These are phyloP conservation scores for Verruconis gallopava DNA, from an alignment of 2,329 filamentous ascomycete species.

Conservation along the genomic window DNA sequence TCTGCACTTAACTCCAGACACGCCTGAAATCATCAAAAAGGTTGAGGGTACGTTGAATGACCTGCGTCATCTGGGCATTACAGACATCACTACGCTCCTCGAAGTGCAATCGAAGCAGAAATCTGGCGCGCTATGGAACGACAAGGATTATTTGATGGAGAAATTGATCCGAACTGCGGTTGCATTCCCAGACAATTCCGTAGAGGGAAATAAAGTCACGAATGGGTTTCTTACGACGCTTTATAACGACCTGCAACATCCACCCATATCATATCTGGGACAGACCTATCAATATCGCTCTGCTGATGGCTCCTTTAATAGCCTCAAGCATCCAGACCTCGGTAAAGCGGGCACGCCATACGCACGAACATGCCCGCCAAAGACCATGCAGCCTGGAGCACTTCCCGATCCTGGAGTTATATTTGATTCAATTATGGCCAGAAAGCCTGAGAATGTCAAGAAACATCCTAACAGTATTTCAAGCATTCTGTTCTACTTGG, in stretches of 20 bases:
- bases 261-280: conserved; percentile 28
- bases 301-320: conserved; percentile 40
- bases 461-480: conserved; percentile 61
- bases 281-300: conserved; percentile 34
- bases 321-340: conserved; percentile 48
- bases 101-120: conserved; percentile 23
- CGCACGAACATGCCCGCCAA: conserved; percentile 50
- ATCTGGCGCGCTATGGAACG: conserved; percentile 43
- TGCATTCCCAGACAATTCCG: conserved; percentile 27
- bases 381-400: conserved; percentile 42
- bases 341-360: conserved; percentile 55
- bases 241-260: conserved; percentile 36
- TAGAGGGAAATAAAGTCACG: conserved; percentile 28
- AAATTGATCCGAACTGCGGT: conserved; percentile 34
- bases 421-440: conserved; percentile 55
- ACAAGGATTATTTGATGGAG: conserved; percentile 51
- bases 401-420: conserved; percentile 53
- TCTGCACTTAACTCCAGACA: conserved; percentile 19
- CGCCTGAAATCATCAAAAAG: conserved; percentile 3
- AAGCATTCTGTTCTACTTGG: conserved; percentile 62
- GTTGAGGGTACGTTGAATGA: conserved; percentile 13
- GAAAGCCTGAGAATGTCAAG: conserved; percentile 39
- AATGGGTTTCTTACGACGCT: conserved; percentile 32
- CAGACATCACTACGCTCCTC: conserved; percentile 25
- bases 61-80: conserved; percentile 20